Percentiles rank a stretch among this genome's conserved stretches.
These are phyloP conservation scores for Lactifluus hygrophoroides DNA, from an alignment of 768 basidiomycete species.

Conservation along the genomic window DNA sequence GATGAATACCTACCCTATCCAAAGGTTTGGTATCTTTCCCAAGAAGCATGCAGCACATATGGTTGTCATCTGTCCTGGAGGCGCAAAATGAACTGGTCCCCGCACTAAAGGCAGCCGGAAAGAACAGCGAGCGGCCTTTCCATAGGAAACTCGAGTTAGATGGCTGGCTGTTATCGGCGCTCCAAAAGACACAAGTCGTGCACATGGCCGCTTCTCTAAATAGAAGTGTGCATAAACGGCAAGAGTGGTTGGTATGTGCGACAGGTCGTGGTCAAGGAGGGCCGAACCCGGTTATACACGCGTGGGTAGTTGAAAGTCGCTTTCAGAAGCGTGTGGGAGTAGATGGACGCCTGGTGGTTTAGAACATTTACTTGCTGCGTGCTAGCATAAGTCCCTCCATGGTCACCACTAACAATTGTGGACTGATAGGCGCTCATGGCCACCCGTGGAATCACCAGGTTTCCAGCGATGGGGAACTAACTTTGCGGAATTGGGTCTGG, in stretches of 20 bases:
- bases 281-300: not conserved
- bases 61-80: too few relatives aligned
- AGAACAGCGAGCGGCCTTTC: not conserved
- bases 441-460: too few relatives aligned
- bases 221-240: too few relatives aligned
- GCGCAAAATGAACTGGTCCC: not conserved
- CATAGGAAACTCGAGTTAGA: not conserved
- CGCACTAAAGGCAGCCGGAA: not conserved
- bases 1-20: not conserved
- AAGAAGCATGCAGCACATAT: too few relatives aligned
- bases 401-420: not conserved
- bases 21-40: not conserved
- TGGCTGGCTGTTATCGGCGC: not conserved
- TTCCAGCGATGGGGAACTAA: too few relatives aligned
- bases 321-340: not conserved
- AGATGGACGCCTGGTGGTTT: not conserved
- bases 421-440: too few relatives aligned
- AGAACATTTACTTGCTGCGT: not conserved
- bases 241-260: too few relatives aligned
- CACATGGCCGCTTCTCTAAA: not conserved
- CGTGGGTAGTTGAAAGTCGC: not conserved
- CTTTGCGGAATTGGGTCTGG: too few relatives aligned
- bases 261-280: too few relatives aligned
- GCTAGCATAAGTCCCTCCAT: not conserved
- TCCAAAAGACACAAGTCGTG: not conserved